Evolutionary conservation across 768 basidiomycete species (phyloP).

Genomic region (Favolaschia claudopus): DNA sequence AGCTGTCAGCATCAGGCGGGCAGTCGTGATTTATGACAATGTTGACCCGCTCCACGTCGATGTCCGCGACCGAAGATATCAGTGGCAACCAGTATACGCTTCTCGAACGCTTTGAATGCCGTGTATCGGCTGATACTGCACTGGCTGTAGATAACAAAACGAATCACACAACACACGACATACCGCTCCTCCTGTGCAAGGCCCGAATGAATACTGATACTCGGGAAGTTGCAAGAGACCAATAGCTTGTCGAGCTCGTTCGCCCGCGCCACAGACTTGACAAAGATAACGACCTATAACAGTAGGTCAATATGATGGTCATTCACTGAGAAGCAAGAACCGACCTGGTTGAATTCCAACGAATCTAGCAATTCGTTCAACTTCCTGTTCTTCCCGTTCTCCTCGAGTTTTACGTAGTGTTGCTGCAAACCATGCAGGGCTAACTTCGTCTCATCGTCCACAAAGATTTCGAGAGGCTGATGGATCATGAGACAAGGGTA

Average conservation of each 20-base stretch:
- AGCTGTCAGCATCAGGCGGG: slow-evolving; percentile 96
- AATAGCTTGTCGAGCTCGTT: slow-evolving; percentile 96
- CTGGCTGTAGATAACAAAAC: slow-evolving; percentile 4
- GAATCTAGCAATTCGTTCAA: slow-evolving; percentile 94
- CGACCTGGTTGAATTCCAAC: slow-evolving; percentile 97
- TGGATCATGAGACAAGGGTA: slow-evolving; percentile 5
- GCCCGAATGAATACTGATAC: slow-evolving; percentile 96
- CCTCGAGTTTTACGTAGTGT: slow-evolving; percentile 97
- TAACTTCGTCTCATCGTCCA: slow-evolving; percentile 98
- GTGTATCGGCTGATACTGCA: slow-evolving; percentile 91
- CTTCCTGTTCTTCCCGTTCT: slow-evolving; percentile 95
- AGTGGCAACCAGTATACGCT: slow-evolving; percentile 97
- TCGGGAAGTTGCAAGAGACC: slow-evolving; percentile 97
- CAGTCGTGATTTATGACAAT: slow-evolving; percentile 99
- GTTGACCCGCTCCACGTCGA: slow-evolving; percentile 99
- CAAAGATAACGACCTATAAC: slow-evolving; percentile 97
- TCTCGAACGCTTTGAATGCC: slow-evolving; percentile 99
- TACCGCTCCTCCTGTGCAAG: slow-evolving; percentile 96
- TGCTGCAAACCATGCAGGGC: slow-evolving; percentile 98
- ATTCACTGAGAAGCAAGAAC: slow-evolving; percentile 14
- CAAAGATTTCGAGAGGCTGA: slow-evolving; percentile 98
- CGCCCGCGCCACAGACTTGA: slow-evolving; percentile 96
- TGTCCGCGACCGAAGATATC: slow-evolving; percentile 99
- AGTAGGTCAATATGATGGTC: background rate
- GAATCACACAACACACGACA: slow-evolving; percentile 39